Percentiles rank a stretch among this genome's conserved stretches.
Evolutionary conservation across 192 early-diverging fungal species (phyloP).

Genomic region (Umbelopsis sp.): DNA sequence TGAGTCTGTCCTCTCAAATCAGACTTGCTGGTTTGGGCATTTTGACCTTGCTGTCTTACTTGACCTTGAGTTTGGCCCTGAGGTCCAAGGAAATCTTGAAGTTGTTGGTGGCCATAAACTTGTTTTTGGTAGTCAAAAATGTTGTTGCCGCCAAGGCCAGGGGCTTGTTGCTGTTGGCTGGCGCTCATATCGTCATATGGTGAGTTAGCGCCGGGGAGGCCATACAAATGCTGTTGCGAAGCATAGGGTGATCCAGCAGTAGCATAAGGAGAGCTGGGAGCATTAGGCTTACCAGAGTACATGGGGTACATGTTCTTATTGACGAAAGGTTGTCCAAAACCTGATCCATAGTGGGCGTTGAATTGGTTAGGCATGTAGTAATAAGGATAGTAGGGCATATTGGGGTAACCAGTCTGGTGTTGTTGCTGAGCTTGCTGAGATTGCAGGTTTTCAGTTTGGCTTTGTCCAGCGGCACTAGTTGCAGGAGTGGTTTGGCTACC

Average conservation of each 20-base stretch:
- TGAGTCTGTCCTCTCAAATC: slow-evolving; percentile 29
- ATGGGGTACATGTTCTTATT: slow-evolving; percentile 91
- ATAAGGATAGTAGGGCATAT: slow-evolving; percentile 80
- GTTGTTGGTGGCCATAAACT: slow-evolving; percentile 37
- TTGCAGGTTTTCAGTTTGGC: slow-evolving; percentile 27
- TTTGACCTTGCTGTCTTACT: slow-evolving; percentile 4
- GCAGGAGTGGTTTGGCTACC: slow-evolving; percentile 24
- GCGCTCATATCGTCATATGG: slow-evolving; percentile 50
- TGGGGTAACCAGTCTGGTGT: slow-evolving; percentile 56
- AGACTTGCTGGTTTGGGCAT: slow-evolving; percentile 1
- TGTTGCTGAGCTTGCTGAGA: slow-evolving; percentile 47
- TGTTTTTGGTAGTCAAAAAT: slow-evolving; percentile 50
- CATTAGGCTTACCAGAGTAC: slow-evolving; percentile 61
- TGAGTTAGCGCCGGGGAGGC: slow-evolving; percentile 22
- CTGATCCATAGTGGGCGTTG: slow-evolving; percentile 79
- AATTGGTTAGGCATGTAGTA: slow-evolving; percentile 86
- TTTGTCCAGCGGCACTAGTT: slow-evolving; percentile 37
- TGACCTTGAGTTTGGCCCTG: slow-evolving; percentile 7
- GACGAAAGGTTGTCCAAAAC: slow-evolving; percentile 89
- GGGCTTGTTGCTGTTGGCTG: slow-evolving; percentile 30
- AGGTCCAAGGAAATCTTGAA: slow-evolving; percentile 32
- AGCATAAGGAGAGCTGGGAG: slow-evolving; percentile 43
- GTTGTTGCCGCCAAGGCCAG: slow-evolving; percentile 20
- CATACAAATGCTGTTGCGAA: slow-evolving; percentile 40
- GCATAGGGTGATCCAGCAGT: slow-evolving; percentile 41